Base-by-base conservation (phyloP, 2,329 filamentous ascomycete species). In the Exserohilum turcica region DNA sequence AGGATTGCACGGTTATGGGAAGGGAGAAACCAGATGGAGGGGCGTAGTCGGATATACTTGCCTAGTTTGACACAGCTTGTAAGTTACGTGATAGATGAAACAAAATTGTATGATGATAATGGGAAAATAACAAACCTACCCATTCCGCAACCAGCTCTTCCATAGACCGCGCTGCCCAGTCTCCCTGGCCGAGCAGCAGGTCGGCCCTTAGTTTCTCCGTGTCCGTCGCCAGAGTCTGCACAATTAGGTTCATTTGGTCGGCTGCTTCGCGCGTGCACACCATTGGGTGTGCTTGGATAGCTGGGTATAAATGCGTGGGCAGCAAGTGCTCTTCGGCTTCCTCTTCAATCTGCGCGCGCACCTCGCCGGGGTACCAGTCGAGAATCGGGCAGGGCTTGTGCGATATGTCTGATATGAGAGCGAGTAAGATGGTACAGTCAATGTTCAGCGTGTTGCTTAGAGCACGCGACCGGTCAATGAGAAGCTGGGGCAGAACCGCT, bases 361-460 rank as follows among this genome's bases (percentile, higher is more conserved):
- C 85, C 37, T 85, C 83, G 18, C 74, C 77, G 60, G 87, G 86
- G 61, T 82, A 69, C 70, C 76, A 79, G n/a, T 80, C 78, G 29
- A 80, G 76, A 39, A 80, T 76, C 2, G 73, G 64, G 24, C 77
- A 76, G 32, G 74, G 66, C 29, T 75, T 74, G 67, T 92, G 87
- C 2, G 86, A 88, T 21, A 92, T 84, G 63, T 92, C 89, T 0
- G 88, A 91, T 1, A 88, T 83, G 2, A 92, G 77, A 4, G 88
- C 88, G 5, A 92, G 81, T 5, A 92, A 79, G 40, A 91, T 83
- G 1, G 88, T 91, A 48, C 84, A 86, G 70, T 88, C 86, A 49
- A 88, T 80, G 64, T 88, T 86, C 24, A 87, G 63, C 0, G 73
- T 77, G 2, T 75, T 57, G 1, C 79, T 76, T 27, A 80, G 71